Conservation (phyloP, 169 alveolate genomes). For the Eimeria maxima region DNA sequence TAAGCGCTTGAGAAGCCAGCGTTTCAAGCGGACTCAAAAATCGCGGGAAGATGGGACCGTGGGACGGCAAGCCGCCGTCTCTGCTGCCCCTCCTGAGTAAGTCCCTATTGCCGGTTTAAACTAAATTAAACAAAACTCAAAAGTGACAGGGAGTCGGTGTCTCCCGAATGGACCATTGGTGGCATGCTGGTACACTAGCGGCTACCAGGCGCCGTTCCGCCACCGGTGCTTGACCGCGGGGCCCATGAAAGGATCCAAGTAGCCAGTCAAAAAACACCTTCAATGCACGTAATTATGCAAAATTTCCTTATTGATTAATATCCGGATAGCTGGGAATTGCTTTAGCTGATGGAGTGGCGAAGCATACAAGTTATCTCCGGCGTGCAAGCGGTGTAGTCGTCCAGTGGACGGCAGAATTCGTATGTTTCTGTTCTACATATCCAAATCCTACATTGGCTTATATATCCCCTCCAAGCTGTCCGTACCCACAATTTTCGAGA, state of each 20-base stretch:
- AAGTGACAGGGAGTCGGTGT: constrained; percentile 20
- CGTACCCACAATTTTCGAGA: background rate
- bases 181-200: constrained; percentile 70
- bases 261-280: background rate
- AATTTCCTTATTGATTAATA: background rate
- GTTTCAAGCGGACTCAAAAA: constrained; percentile 35
- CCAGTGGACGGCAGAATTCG: background rate
- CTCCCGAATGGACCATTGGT: constrained; percentile 65
- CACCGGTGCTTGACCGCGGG: constrained; percentile 44
- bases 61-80: constrained; percentile 60
- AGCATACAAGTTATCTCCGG: background rate
- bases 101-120: background rate
- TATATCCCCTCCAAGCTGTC: background rate
- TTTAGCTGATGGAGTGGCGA: background rate
- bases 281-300: background rate
- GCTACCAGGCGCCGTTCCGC: constrained; percentile 68
- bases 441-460: background rate
- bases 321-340: background rate
- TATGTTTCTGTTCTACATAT: background rate
- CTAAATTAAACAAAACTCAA: background rate
- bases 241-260: constrained; percentile 31
- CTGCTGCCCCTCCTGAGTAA: constrained; percentile 28
- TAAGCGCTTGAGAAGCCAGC: background rate
- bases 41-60: constrained; percentile 43
- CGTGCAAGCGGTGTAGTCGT: constrained; percentile 4